Evolutionary conservation across 805 yeast species (phyloP).

Genomic region (Torulaspora microellipsoides): DNA sequence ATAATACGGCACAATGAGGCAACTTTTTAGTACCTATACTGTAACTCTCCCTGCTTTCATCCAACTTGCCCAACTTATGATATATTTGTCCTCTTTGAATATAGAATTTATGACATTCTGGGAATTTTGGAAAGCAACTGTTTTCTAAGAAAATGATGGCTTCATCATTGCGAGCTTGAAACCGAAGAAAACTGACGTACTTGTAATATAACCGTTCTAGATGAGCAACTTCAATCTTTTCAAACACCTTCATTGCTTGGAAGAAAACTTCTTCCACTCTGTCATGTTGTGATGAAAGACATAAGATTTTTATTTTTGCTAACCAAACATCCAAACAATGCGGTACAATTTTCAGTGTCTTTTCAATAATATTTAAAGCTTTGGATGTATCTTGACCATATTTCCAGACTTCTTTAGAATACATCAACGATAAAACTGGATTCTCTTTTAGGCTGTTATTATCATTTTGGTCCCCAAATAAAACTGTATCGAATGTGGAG

Average conservation of each 20-base stretch:
- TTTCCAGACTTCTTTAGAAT: slow-evolving; percentile 66
- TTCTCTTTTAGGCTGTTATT: slow-evolving; percentile 41
- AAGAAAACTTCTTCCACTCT: slow-evolving; percentile 36
- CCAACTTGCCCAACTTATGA: slow-evolving; percentile 28
- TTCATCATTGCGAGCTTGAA: slow-evolving; percentile 28
- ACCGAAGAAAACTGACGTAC: slow-evolving; percentile 50
- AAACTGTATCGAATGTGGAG: slow-evolving; percentile 50
- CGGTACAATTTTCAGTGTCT: slow-evolving; percentile 44
- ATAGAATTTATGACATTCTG: slow-evolving; percentile 48
- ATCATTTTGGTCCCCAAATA: slow-evolving; percentile 23
- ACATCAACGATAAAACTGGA: slow-evolving; percentile 57
- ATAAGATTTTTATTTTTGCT: slow-evolving; percentile 66
- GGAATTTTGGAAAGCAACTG: slow-evolving; percentile 45
- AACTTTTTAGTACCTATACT: slow-evolving; percentile 46
- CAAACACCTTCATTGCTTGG: slow-evolving; percentile 35
- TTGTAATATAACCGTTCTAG: slow-evolving; percentile 56
- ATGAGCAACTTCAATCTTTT: slow-evolving; percentile 21
- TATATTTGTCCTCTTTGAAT: slow-evolving; percentile 61
- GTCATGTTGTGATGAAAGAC: slow-evolving; percentile 36
- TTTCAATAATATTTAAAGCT: slow-evolving; percentile 50
- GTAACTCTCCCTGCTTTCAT: slow-evolving; percentile 45
- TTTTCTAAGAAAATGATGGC: slow-evolving; percentile 42
- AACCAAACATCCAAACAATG: slow-evolving; percentile 57
- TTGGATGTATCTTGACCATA: slow-evolving; percentile 42
- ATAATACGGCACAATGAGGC: slow-evolving; percentile 43